Conservation (phyloP, 306 rosid species). For the Begonia loranthoides region DNA sequence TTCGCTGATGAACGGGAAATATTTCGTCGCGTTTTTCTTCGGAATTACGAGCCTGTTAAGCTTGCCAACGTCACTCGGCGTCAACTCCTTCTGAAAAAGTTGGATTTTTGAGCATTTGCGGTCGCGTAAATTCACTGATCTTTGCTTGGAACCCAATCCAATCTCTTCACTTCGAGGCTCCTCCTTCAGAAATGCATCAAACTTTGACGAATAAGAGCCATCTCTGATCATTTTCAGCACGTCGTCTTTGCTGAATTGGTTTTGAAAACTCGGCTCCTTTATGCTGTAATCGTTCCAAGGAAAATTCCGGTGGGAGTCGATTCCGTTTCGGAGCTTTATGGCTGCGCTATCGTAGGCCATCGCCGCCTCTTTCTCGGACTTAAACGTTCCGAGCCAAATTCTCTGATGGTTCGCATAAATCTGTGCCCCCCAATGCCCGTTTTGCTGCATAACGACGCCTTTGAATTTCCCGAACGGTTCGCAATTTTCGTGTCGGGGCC, state of each 20-base stretch:
- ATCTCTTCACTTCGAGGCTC: conserved; percentile 10
- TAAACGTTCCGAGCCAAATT: conserved; percentile 89
- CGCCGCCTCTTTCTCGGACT: conserved; percentile 55
- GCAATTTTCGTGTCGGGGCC: background rate
- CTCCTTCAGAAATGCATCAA: conserved; percentile 27
- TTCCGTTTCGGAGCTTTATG: conserved; percentile 48
- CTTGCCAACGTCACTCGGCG: conserved; percentile 85
- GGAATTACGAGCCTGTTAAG: conserved; percentile 81
- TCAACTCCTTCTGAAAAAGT: conserved; percentile 68
- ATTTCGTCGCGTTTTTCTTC: conserved; percentile 49
- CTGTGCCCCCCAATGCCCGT: conserved; percentile 90
- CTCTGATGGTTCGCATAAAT: conserved; percentile 78
- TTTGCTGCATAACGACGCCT: conserved; percentile 74
- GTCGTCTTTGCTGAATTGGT: conserved; percentile 28
- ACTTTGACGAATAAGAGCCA: conserved; percentile 51
- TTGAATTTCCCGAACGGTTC: conserved; percentile 27
- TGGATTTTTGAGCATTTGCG: conserved; percentile 23
- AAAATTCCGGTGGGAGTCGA: conserved; percentile 48
- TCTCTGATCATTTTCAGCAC: conserved; percentile 67
- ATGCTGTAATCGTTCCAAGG: conserved; percentile 47
- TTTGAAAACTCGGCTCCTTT: conserved; percentile 52
- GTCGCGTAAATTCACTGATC: conserved; percentile 15
- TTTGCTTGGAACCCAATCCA: conserved; percentile 1
- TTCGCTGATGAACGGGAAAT: conserved; percentile 43
- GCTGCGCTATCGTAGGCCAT: conserved; percentile 81